These are phyloP conservation scores for Ramalina intermedia DNA, from an alignment of 495 filamentous ascomycete genomes.

Conservation along the genomic window DNA sequence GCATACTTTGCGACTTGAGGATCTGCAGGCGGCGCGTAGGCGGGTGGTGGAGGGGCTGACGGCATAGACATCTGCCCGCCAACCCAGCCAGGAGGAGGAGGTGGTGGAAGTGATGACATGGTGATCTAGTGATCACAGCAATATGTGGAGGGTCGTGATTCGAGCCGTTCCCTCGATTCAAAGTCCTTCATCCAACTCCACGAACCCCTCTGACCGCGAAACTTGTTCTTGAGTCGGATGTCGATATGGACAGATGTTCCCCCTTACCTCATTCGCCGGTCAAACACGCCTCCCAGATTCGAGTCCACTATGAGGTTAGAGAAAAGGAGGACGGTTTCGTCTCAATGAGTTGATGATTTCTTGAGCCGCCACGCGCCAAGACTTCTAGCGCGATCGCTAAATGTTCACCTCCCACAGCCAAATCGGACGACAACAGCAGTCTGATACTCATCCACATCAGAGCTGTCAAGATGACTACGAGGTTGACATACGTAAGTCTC, in stretches of 20 bases:
- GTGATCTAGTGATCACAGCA: slow-evolving; percentile 14
- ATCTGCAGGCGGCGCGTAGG: slow-evolving; percentile 71
- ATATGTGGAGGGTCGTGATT: background rate
- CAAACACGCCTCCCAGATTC: background rate
- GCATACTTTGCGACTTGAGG: slow-evolving; percentile 87
- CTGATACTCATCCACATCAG: background rate
- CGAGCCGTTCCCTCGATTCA: background rate
- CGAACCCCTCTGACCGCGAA: background rate
- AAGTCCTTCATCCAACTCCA: background rate
- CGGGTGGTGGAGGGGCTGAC: slow-evolving; percentile 74
- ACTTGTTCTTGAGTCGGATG: background rate
- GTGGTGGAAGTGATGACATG: slow-evolving; percentile 71
- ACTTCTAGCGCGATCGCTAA: slow-evolving; percentile 1
- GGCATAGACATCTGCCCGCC: slow-evolving; percentile 63
- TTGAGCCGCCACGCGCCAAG: slow-evolving; percentile 1
- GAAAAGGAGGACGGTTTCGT: background rate
- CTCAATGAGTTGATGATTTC: background rate
- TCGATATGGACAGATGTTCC: background rate
- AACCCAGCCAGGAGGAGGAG: slow-evolving; percentile 64
- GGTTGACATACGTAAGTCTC: slow-evolving; percentile 58
- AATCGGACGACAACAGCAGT: background rate
- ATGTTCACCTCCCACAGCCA: background rate
- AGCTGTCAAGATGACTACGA: slow-evolving; percentile 52
- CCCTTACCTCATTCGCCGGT: background rate
- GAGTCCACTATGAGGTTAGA: background rate